These are phyloP conservation scores for Rubroboletus satanas DNA, from an alignment of 768 basidiomycete species.

Conservation along the genomic window DNA sequence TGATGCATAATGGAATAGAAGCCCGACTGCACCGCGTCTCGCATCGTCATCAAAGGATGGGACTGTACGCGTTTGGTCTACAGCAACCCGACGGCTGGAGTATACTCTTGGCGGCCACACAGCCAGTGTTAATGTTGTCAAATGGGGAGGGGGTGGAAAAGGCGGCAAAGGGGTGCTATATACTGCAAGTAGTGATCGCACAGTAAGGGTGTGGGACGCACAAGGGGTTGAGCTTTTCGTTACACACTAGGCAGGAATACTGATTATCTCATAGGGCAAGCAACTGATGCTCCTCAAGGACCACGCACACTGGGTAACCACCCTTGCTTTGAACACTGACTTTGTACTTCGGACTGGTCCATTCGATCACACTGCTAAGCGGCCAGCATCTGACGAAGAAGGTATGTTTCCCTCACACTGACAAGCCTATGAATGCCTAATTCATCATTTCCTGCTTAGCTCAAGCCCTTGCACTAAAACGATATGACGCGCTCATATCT, in stretches of 20 bases:
- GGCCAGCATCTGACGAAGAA: constrained; percentile 76
- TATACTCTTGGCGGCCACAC: constrained; percentile 92
- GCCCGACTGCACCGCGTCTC: constrained; percentile 71
- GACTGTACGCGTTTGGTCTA: constrained; percentile 93
- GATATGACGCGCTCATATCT: constrained; percentile 70
- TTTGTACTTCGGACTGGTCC: constrained; percentile 93
- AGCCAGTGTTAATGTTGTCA: constrained; percentile 90
- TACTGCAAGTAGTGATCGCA: constrained; percentile 92
- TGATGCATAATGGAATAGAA: constrained; percentile 43
- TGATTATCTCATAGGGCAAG: constrained; percentile 57
- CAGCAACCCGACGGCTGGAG: constrained; percentile 62
- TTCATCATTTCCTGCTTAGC: constrained; percentile 41
- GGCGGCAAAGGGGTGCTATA: constrained; percentile 71
- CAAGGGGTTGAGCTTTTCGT: constrained; percentile 50
- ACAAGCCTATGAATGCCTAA: neutral
- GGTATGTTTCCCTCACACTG: constrained; percentile 42
- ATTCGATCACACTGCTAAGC: constrained; percentile 83
- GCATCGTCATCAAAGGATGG: constrained; percentile 96
- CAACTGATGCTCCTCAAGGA: constrained; percentile 83
- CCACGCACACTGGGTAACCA: constrained; percentile 99
- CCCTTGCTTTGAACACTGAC: constrained; percentile 91
- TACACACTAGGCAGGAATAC: neutral
- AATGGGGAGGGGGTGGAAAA: constrained; percentile 89
- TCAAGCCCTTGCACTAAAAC: constrained; percentile 66
- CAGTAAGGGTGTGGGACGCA: constrained; percentile 93